These are phyloP conservation scores for Heterobasidion annosum DNA, from an alignment of 1,284 basidiomycete genomes.

Conservation along the genomic window DNA sequence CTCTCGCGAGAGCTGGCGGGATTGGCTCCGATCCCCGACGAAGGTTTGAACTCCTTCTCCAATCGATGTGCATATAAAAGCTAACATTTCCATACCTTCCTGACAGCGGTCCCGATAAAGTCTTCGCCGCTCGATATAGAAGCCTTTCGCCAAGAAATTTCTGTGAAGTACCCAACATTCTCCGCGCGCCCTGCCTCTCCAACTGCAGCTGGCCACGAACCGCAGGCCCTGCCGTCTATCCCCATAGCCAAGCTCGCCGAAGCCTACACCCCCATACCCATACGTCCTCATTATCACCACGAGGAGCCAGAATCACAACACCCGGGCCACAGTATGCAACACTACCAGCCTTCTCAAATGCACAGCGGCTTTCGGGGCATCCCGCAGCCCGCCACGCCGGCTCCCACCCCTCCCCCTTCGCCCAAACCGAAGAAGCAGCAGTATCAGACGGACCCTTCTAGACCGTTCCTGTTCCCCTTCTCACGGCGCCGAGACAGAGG, in stretches of 20 bases:
- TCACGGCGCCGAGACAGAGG: constrained; percentile 38
- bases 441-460: constrained; percentile 94
- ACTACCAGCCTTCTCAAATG: constrained; percentile 22
- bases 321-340: constrained; percentile 21
- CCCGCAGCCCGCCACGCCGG: constrained; percentile 74
- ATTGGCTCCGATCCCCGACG: constrained; percentile 53
- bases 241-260: constrained; percentile 68
- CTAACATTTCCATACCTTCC: background rate
- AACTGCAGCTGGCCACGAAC: constrained; percentile 24
- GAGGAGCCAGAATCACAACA: constrained; percentile 52
- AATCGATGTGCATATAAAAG: background rate
- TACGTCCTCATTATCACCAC: constrained; percentile 89
- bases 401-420: constrained; percentile 82
- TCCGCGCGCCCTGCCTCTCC: constrained; percentile 33
- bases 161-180: constrained; percentile 93
- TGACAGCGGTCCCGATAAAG: constrained; percentile 53
- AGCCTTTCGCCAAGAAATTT: constrained; percentile 79
- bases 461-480: constrained; percentile 96
- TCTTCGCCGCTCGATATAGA: constrained; percentile 86
- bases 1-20: constrained; percentile 80
- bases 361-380: constrained; percentile 37
- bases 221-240: constrained; percentile 23
- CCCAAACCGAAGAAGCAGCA: constrained; percentile 97
- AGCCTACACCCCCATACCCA: constrained; percentile 84
- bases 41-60: constrained; percentile 30